Base-by-base conservation (phyloP, 805 yeast species). In the Ogataea nonfermentans region DNA sequence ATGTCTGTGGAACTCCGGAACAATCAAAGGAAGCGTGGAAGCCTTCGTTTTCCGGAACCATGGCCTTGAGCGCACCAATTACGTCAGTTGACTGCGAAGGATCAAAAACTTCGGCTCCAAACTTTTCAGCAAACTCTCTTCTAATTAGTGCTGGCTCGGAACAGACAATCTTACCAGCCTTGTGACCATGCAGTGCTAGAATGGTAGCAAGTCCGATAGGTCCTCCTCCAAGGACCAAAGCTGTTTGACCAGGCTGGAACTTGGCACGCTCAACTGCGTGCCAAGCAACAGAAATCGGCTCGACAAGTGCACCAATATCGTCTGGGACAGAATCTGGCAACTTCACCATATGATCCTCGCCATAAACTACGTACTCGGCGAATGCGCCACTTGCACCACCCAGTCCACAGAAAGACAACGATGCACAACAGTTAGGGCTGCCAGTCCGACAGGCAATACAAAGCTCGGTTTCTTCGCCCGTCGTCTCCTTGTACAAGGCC, bases 131-230 rank as follows among this genome's bases (percentile, higher is more conserved):
- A 28, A 76, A 74, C 39, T 76, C 73, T 55, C 83, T 73, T 59
- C 86, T 76, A n/a, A 76, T 67, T 16, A 63, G 57, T 5, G 81
- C 81, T 15, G 83, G 84, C 50, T 77, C 84, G 13, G 76, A 66
- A 33, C 78, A 76, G n/a, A 79, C 79, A 55, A 78, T 68, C 27
- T 56, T 59, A n/a, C 68, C 62, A 2, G 71, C 73, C 15, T 60
- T 61, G 44, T 72, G 71, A 4, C 78, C 81, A 46, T 72, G 68
- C 38, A 73, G 53, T 8, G 77, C 80, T 31, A 78, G 58, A n/a
- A 77, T 63, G 3, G 80, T 68, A 15, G 82, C 75, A 16, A 79
- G 59, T 5, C 84, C 83, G 51, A 78, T 77, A 10, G 82, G 80
- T 4, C 84, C 84, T n/a, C 76, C 74, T 14, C 83, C 82, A 8